Percentiles rank a stretch among this genome's conserved stretches.
phyloP scores from a whole-genome alignment of 1,284 basidiomycete genomes.

The Pyrrhoderma noxium region DNA sequence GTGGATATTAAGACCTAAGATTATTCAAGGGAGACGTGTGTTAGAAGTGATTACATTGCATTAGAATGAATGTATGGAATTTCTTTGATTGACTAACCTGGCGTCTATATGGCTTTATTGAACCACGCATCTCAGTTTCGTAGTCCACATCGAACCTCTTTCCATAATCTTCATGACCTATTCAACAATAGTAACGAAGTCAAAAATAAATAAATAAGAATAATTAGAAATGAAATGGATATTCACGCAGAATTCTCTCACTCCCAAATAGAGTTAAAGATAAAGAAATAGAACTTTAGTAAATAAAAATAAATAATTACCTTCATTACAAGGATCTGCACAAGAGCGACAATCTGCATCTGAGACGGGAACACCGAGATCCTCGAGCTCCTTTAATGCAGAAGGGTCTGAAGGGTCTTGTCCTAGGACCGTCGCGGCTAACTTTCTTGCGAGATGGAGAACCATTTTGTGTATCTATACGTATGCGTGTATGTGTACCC shows the following conservation, averaged over 20 bases:
- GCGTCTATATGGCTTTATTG: constrained; percentile 73
- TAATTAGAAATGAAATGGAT: background rate
- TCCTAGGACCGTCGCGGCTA: constrained; percentile 8
- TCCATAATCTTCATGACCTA: constrained; percentile 70
- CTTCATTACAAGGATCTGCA: constrained; percentile 71
- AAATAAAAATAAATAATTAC: constrained; percentile 25
- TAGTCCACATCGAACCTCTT: constrained; percentile 67
- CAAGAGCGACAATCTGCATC: constrained; percentile 67
- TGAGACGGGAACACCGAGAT: constrained; percentile 59
- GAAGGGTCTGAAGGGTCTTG: constrained; percentile 7
- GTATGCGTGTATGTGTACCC: no score
- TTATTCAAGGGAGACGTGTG: background rate
- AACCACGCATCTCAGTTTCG: constrained; percentile 73
- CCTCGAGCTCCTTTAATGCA: constrained; percentile 26
- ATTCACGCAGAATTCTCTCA: constrained; percentile 21
- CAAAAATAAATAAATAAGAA: constrained; percentile 15
- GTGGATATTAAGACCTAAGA: constrained; percentile 78
- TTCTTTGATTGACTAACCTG: constrained; percentile 60
- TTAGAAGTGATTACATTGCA: background rate
- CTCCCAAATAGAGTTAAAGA: constrained; percentile 20
- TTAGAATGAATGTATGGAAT: no score
- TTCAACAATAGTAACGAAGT: constrained; percentile 20
- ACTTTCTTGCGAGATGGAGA: constrained; percentile 6
- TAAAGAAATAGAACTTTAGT: constrained; percentile 12
- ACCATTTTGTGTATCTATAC: constrained; percentile 3